These are phyloP conservation scores for Pseudopyrenochaeta lycopersici DNA, from an alignment of 2,329 filamentous ascomycete genomes.

Conservation along the genomic window DNA sequence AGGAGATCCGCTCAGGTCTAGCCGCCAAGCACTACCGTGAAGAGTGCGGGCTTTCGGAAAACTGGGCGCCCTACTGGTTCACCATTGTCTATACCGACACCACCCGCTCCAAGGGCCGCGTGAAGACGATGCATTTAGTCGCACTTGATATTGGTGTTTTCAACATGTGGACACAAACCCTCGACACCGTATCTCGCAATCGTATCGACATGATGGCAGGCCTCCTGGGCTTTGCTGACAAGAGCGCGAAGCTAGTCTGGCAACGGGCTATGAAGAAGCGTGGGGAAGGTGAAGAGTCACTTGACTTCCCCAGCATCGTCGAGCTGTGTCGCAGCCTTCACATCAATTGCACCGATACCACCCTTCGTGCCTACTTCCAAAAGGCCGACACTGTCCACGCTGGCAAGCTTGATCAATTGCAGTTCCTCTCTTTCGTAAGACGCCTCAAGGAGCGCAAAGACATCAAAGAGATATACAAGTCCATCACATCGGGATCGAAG, in stretches of 20 bases:
- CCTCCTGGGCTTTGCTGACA: conserved; percentile 77
- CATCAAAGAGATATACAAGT: conserved; percentile 76
- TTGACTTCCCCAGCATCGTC: conserved; percentile 81
- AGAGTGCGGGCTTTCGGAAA: conserved; percentile 76
- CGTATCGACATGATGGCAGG: conserved; percentile 91
- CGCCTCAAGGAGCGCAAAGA: conserved; percentile 86
- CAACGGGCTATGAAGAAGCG: conserved; percentile 80
- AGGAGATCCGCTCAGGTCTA: conserved; percentile 82
- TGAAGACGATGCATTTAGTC: conserved; percentile 87
- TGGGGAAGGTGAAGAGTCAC: conserved; percentile 69
- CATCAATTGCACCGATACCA: conserved; percentile 84
- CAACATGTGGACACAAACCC: conserved; percentile 80
- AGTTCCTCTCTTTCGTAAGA: conserved; percentile 85
- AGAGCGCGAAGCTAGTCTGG: conserved; percentile 86
- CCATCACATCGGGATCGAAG: conserved; percentile 63
- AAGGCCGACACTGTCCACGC: conserved; percentile 72
- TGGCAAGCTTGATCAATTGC: conserved; percentile 75
- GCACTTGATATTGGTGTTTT: conserved; percentile 77
- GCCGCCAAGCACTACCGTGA: conserved; percentile 90
- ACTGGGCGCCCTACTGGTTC: conserved; percentile 79
- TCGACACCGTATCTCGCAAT: conserved; percentile 85
- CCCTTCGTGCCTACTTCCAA: conserved; percentile 77
- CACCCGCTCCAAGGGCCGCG: conserved; percentile 75
- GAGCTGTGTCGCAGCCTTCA: conserved; percentile 88
- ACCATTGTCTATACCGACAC: conserved; percentile 87